Base-by-base conservation (phyloP, 1,139 yeast species). In the Kluyveromyces sp. region DNA sequence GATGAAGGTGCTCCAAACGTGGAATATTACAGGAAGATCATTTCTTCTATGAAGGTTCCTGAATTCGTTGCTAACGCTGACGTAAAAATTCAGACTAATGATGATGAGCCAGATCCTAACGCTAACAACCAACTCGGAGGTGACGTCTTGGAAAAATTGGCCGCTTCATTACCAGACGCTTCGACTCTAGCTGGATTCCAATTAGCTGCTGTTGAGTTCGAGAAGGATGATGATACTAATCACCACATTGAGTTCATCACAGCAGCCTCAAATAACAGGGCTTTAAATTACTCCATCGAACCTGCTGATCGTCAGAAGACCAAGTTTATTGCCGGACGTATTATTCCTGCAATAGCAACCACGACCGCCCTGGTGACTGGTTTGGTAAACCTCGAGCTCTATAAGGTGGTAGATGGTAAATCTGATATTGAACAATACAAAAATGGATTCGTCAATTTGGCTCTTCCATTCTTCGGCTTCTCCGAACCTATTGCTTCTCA, bases 291-390 rank as follows among this genome's bases (percentile, higher is more conserved):
- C 63, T 76, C 80, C 36, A 89, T 92, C 57, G 92, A 83, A 56
- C 66, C 83, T 49, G 92, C 83, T 26, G 94, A 82, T 60, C 77
- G 77, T 46, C 76, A 76, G 43, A 83, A 80, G 67, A 84, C 94
- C 28, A 84, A 84, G 62, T 82, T 83, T 52, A 83, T 83, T 62
- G 94, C 94, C 13, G 97, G 97, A 44, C 82, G 94, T 66, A 92
- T 92, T 54, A 89, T 92, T 54, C 99, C 99, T 11, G 98, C 98
- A 15, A 92, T 92, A 71, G 98, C 98, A 32, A 92, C 99, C 1
- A 94, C 99, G 3, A 92, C 99, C 17, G 95, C 96, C 11, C 72
- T 89, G 56, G 97, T 92, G 12, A 87, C 98, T 4, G 99, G 99
- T 37, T 73, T 92, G 58, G 95, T 88, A 33, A 86, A 94, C 60